phyloP scores from a whole-genome alignment of 2,329 filamentous ascomycete genomes.

The Beauveria sp. region DNA sequence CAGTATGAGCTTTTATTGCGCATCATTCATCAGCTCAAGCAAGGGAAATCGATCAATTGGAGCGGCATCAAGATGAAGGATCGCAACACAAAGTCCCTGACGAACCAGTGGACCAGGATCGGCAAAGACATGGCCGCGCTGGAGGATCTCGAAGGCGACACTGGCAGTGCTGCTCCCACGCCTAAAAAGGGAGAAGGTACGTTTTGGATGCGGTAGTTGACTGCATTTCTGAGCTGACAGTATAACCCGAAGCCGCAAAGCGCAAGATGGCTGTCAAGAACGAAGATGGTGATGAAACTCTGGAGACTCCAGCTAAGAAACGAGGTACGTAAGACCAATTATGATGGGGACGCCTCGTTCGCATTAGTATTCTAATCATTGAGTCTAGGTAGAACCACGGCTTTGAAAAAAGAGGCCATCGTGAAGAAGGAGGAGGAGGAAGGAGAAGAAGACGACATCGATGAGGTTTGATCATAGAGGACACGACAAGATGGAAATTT shows the following conservation, averaged over 20 bases:
- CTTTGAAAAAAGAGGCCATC: not conserved
- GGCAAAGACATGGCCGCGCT: conserved; percentile 29
- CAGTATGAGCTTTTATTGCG: conserved; percentile 29
- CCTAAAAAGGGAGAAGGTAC: conserved; percentile 15
- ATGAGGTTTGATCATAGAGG: not conserved
- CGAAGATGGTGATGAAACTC: conserved; percentile 5
- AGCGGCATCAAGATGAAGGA: conserved; percentile 26
- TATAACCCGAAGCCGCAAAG: conserved; percentile 10
- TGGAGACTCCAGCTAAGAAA: conserved; percentile 4
- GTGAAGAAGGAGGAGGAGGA: not conserved
- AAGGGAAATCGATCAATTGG: conserved; percentile 28
- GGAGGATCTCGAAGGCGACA: conserved; percentile 18
- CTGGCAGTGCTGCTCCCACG: conserved; percentile 1
- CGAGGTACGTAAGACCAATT: not conserved
- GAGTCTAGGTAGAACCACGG: not conserved
- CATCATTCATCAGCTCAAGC: conserved; percentile 26
- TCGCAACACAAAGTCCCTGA: conserved; percentile 29
- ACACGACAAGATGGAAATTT: not conserved
- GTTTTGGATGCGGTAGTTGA: not conserved
- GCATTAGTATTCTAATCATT: not conserved
- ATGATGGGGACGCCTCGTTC: too few species aligned
- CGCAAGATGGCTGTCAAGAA: conserved; percentile 14
- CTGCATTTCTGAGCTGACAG: not conserved
- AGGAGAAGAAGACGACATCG: not conserved
- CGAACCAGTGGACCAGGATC: conserved; percentile 30